Conservation (phyloP, 345 rosid species). For the Syzygium oleosum region DNA sequence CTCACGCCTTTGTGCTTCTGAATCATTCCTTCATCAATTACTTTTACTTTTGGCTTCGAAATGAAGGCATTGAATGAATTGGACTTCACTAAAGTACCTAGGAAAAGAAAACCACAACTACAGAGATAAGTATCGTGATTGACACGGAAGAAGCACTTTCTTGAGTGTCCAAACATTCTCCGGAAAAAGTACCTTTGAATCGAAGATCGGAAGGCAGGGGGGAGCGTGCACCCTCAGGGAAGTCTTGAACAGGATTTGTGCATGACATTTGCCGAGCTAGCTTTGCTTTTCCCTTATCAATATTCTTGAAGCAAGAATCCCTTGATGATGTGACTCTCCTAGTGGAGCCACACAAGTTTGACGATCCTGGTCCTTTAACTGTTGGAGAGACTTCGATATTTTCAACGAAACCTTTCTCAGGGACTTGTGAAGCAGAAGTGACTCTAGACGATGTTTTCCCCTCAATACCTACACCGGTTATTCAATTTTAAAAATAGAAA, state of each 20-base stretch:
- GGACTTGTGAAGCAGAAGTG: conserved; percentile 18
- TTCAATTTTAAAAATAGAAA: conserved; percentile 11
- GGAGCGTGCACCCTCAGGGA: conserved; percentile 34
- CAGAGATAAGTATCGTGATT: background rate
- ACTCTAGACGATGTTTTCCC: conserved; percentile 31
- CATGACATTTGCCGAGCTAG: conserved; percentile 34
- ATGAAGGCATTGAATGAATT: conserved; percentile 52
- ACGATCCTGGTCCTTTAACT: conserved; percentile 52
- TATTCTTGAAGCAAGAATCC: conserved; percentile 46
- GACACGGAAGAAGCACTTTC: background rate
- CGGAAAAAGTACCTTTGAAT: conserved; percentile 34
- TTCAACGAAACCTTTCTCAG: conserved; percentile 55
- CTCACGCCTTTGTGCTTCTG: conserved; percentile 47
- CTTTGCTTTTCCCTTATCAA: conserved; percentile 54
- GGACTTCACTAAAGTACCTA: conserved; percentile 72
- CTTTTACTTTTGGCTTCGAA: conserved; percentile 60
- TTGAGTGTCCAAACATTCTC: background rate
- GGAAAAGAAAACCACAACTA: conserved; percentile 2
- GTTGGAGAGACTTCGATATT: conserved; percentile 34
- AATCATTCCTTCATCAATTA: conserved; percentile 47
- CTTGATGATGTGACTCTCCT: conserved; percentile 40
- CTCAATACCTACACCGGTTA: conserved; percentile 45
- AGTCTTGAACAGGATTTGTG: conserved; percentile 26
- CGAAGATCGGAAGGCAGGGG: conserved; percentile 34
- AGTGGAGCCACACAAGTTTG: conserved; percentile 45